Evolutionary conservation across 23 red algal species (phyloP).

Genomic region (Gracilaria caudata): DNA sequence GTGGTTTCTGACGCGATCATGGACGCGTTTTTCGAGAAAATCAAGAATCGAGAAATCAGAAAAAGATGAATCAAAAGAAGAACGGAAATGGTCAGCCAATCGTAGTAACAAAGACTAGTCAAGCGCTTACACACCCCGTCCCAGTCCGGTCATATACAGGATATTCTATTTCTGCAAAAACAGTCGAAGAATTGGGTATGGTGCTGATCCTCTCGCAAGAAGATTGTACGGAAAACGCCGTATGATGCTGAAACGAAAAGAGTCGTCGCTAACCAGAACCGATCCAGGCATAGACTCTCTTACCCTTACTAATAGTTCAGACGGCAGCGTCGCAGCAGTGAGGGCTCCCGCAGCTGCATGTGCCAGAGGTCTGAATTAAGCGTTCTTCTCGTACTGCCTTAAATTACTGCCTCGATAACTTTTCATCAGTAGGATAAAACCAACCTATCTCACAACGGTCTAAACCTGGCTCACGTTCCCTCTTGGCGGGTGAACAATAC

Average conservation of each 20-base stretch:
- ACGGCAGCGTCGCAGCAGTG: constrained; percentile 45
- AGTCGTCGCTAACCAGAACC: constrained; percentile 40
- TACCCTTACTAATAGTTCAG: constrained; percentile 57
- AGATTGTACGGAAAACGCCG: constrained; percentile 21
- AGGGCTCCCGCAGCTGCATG: constrained; percentile 49
- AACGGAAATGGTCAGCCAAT: constrained; percentile 57
- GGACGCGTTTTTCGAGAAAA: background rate
- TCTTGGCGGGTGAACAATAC: constrained; percentile 74
- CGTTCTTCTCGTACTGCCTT: constrained; percentile 60
- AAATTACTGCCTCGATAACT: constrained; percentile 88
- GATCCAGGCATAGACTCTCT: constrained; percentile 62
- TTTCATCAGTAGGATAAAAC: constrained; percentile 82
- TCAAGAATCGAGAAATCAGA: background rate
- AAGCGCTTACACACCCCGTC: constrained; percentile 30
- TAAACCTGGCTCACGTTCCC: constrained; percentile 79
- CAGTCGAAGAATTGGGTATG: constrained; percentile 14
- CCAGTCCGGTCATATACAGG: constrained; percentile 41
- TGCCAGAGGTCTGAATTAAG: constrained; percentile 42
- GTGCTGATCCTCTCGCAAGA: constrained; percentile 11
- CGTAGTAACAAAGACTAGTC: constrained; percentile 48
- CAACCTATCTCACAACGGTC: constrained; percentile 78
- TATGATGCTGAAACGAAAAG: background rate
- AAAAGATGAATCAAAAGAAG: constrained; percentile 50
- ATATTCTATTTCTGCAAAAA: constrained; percentile 44
- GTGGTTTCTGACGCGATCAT: background rate